These are phyloP conservation scores for Cicer judaicum DNA, from an alignment of 306 rosid genomes.

Conservation along the genomic window DNA sequence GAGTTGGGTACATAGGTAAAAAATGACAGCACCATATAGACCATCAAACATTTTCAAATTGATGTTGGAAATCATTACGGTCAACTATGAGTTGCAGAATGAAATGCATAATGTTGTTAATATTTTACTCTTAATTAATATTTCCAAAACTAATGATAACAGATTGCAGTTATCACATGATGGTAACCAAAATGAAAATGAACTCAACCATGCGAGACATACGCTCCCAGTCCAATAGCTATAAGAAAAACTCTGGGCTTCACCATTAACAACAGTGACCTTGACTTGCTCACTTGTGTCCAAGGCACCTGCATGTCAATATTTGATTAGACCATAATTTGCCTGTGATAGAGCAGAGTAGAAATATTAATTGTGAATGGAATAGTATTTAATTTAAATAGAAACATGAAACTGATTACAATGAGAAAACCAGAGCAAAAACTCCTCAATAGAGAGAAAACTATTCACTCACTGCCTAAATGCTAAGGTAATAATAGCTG, in stretches of 20 bases:
- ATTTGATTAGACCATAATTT: conserved; percentile 39
- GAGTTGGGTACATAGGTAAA: background rate
- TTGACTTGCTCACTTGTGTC: conserved; percentile 93
- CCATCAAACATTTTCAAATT: conserved; percentile 27
- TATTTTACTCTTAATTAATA: background rate
- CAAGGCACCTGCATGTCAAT: conserved; percentile 83
- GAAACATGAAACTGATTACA: too few species aligned
- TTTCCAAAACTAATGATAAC: conserved; percentile 28
- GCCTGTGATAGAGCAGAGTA: background rate
- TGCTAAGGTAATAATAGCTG: too few species aligned
- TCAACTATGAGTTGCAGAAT: conserved; percentile 19
- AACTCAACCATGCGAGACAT: conserved; percentile 42
- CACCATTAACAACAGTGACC: conserved; percentile 78
- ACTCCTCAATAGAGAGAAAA: too few species aligned
- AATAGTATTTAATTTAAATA: too few species aligned
- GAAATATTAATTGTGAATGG: too few species aligned
- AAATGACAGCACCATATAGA: conserved; percentile 12
- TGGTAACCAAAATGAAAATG: conserved; percentile 29
- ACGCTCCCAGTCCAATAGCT: conserved; percentile 92
- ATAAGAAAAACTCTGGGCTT: conserved; percentile 78
- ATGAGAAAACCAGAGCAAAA: too few species aligned
- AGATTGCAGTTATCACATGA: conserved; percentile 17
- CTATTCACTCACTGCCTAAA: too few species aligned
- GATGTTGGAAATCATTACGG: conserved; percentile 4
- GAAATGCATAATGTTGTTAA: conserved; percentile 1